These are phyloP conservation scores for Leucoagaricus sp. DNA, from an alignment of 1,284 basidiomycete genomes.

Conservation along the genomic window DNA sequence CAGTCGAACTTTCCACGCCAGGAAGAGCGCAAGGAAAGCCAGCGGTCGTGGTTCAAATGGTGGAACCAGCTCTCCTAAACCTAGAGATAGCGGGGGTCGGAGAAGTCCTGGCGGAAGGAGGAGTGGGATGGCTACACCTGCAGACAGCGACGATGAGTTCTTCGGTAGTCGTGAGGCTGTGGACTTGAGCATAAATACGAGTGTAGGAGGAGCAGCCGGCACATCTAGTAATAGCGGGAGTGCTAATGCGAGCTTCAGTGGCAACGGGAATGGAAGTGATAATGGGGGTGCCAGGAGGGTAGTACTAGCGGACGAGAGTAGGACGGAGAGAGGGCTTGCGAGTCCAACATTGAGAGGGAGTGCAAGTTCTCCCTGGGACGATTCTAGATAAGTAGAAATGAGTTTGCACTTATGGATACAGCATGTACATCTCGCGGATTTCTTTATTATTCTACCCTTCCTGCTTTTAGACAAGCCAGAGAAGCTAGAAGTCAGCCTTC, in stretches of 20 bases:
- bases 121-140: constrained; percentile 39
- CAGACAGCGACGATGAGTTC: constrained; percentile 56
- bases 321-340: constrained; percentile 55
- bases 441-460: not conserved
- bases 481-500: no score
- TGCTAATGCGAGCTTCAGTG: constrained; percentile 37
- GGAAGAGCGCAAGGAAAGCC: constrained; percentile 58
- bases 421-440: not conserved
- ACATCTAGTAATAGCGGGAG: constrained; percentile 29
- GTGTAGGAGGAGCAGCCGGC: constrained; percentile 4
- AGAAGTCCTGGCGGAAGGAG: constrained; percentile 19
- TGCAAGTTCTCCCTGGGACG: constrained; percentile 10
- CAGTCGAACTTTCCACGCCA: constrained; percentile 83
- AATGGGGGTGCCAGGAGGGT: constrained; percentile 18
- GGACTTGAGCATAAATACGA: constrained; percentile 5
- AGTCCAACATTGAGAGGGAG: constrained; percentile 23
- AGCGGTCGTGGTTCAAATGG: constrained; percentile 19
- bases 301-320: constrained; percentile 43
- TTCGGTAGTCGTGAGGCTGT: constrained; percentile 17
- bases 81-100: not conserved
- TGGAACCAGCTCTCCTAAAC: constrained; percentile 7
- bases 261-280: constrained; percentile 11
- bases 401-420: not conserved
- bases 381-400: not conserved
- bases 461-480: no score